Evolutionary conservation across 345 rosid genomes (phyloP).

Genomic region (Dovyalis caffra): DNA sequence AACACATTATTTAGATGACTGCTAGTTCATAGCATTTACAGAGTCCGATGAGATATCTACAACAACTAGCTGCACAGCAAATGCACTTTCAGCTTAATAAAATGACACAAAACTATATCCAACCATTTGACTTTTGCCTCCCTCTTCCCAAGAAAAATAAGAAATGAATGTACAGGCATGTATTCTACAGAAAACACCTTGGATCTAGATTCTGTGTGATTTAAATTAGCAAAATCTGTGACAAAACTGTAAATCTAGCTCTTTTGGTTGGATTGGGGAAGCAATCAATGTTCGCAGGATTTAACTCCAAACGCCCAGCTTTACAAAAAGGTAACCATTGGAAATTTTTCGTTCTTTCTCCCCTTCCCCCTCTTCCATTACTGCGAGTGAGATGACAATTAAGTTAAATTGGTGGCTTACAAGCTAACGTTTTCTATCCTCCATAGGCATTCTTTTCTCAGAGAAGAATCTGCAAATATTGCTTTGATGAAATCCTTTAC

Average conservation of each 20-base stretch:
- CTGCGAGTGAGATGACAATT: neutral
- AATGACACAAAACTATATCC: no score
- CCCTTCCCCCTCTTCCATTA: neutral
- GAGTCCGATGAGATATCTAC: no score
- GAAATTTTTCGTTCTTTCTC: no score
- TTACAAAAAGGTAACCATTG: no score
- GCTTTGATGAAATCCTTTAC: slow-evolving; percentile 78
- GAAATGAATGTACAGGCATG: neutral
- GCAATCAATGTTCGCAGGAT: neutral
- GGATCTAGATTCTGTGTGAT: no score
- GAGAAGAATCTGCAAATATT: slow-evolving; percentile 76
- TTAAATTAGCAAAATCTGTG: neutral
- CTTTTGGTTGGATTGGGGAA: neutral
- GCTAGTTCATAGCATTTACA: no score
- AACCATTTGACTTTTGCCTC: neutral
- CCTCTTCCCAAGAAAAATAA: neutral
- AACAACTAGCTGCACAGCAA: no score
- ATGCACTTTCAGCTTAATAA: no score
- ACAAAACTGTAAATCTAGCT: neutral
- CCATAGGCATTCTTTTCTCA: slow-evolving; percentile 92
- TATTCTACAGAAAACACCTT: no score
- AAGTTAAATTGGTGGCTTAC: slow-evolving; percentile 3
- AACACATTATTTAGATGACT: no score
- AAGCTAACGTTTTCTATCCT: slow-evolving; percentile 55
- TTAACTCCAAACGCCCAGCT: neutral